Base-by-base conservation (phyloP, 805 yeast species). In the Lipomyces yamadae region DNA sequence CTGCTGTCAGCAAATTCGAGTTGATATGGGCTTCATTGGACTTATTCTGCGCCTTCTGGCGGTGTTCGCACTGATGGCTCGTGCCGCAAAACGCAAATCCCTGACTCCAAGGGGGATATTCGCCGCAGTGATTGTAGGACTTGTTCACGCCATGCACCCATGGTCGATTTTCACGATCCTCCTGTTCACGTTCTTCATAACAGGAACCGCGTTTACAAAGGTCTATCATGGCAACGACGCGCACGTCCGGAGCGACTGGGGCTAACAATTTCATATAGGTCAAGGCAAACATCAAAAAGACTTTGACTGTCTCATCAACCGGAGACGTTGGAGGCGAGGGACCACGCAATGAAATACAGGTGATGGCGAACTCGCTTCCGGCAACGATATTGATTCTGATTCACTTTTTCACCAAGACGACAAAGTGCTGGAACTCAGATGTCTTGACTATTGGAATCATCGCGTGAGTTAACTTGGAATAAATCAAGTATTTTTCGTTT, bases 321-420 rank as follows among this genome's bases (percentile, higher is more conserved):
- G 60, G 62, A 8, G 69, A 60, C 15, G 64, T 64, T 3, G 69
- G 75, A 4, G 72, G 68, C 30, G 77, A 75, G 4, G 74, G 74
- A 2, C 80, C 81, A 18, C 72, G 84, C 37, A 79, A 79, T 10
- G 77, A 78, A 62, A 70, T 80, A 30, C 84, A 81, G 72, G 84
- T 81, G 8, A 66, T 81, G 33, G 75, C 80, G 48, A 82, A 82
- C 65, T 81, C 84, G 2, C 67, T 76, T 0, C 71, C 77, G 34
- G 82, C 84, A 2, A 71, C 81, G 1, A 30, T 77, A 0, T 69
- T 81, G 33, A 78, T 82, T 2, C 4, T 80, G 5, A 30, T 69
- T 2, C 76, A 77, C 11, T 24, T 62, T n/a, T 33, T 62, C 24
- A 33, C 37, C 15, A 54, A 34, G 58, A 60, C 35, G 7, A 60